Evolutionary conservation across 352 stramenopile species (phyloP), one percentile per base, ranked within the genome.

Genomic region (Globisporangium solare): DNA sequence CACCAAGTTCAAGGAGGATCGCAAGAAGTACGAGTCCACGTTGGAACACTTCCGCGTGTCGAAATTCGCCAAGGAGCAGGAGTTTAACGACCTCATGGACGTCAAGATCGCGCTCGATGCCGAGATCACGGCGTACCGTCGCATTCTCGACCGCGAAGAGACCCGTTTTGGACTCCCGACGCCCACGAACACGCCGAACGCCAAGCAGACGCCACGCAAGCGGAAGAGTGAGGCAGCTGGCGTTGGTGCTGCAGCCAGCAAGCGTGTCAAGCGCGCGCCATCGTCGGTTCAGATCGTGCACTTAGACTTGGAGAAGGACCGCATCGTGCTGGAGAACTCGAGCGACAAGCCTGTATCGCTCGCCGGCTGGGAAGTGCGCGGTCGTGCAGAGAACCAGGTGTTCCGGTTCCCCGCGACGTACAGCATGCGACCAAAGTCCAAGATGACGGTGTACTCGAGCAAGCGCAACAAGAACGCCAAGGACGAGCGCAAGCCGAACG

Each of bases 71-170:
- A 91, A 91, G 67, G 82, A 92, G 40, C 66, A 68, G 17, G 81
- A 94, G 53, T 92, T 94, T 50, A 94, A 94, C 54, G 83, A 93
- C 56, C 73, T 93, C 46, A 93, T 93, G 83, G 83, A 93, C 54
- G 82, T 93, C 24, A 93, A 93, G 58, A 93, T 93, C 50, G 78
- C 72, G 1, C 69, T 90, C 20, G 76, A 86, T 47, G 71, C 75
- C 18, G 83, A 93, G 64, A 91, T 93, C 54, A 83, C 76, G 58
- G 82, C 85, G 45, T 93, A 93, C 60, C 79, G 76, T 22, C 80
- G 79, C 21, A 93, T 93, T 64, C 67, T 93, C 55, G 81, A 91
- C 63, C 83, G 83, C 17, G 80, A 93, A 58, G 80, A 91, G 58
- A 83, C 63, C 20, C 81, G 80, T 27, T 77, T 91, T 0, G 77